Evolutionary conservation across 1,284 basidiomycete species (phyloP), one percentile per base, ranked within the genome.

Genomic region (Tilletia caries): DNA sequence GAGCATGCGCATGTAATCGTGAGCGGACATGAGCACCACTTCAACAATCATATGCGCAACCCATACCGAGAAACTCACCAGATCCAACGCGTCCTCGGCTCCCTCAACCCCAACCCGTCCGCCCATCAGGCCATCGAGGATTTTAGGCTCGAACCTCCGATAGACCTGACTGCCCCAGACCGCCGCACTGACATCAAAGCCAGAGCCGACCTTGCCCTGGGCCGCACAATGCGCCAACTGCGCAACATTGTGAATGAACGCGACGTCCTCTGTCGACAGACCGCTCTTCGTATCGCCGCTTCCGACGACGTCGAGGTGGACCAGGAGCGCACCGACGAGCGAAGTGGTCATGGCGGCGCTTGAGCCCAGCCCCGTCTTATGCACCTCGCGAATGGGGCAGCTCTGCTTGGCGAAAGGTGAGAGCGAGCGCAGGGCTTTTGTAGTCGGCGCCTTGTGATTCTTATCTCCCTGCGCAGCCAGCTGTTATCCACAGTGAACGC

Each of bases 321-420:
- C 84, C 27, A 98, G 88, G 32, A 99, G 87, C 3, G 90, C 90
- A 41, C 91, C 90, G 60, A 93, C 91, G 68, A 98, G 88, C 43
- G 95, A 96, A 0, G 96, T 97, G 79, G 97, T 96, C 78, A 99
- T 89, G 0, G 96, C 93, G 0, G 95, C 95, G 10, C 94, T 97
- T 3, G 94, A 97, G 34, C 96, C 96, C 52, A 98, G 89, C 2
- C 96, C 96, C 0, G 96, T 98, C 86, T 99, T 99, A 87, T 98
- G 95, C 10, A 96, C 95, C 64, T 92, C 86, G 0, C 87, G 85
- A 58, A 98, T 76, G 6, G 74, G 70, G 44, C 74, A 75, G 15
- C 68, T 67, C 37, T 77, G 78, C 2, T 90, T 89, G 65, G 89
- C 88, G 25, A 93, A 91, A 25, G 88, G 87, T 43, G 86, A 86